Conservation (phyloP, 768 basidiomycete species). For the Tulasnella sp. region DNA sequence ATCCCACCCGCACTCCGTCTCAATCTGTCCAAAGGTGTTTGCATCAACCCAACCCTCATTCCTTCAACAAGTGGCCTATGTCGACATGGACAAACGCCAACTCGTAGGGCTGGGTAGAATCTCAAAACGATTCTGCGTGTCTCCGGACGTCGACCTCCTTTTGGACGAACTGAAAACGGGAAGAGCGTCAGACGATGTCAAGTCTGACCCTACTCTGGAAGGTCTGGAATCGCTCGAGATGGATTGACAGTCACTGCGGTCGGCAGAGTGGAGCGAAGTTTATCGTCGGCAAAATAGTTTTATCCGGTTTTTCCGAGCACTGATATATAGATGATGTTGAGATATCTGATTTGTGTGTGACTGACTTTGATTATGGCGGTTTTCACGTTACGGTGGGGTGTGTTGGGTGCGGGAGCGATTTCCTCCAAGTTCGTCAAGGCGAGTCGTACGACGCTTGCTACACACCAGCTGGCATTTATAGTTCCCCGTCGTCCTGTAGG, state of each 20-base stretch:
- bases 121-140: slow-evolving; percentile 69
- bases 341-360: no score
- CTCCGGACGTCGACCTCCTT: slow-evolving; percentile 70
- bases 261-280: no score
- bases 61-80: slow-evolving; percentile 70
- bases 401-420: slow-evolving; percentile 72
- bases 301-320: background rate
- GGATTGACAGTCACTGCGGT: no score
- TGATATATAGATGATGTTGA: background rate
- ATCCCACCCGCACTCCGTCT: slow-evolving; percentile 4
- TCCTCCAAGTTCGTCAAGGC: slow-evolving; percentile 58
- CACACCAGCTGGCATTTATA: background rate
- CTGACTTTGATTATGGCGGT: no score
- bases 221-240: no score
- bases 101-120: slow-evolving; percentile 74
- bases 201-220: slow-evolving; percentile 2
- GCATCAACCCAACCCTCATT: slow-evolving; percentile 78
- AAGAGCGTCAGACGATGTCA: background rate
- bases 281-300: background rate
- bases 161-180: slow-evolving; percentile 46
- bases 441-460: slow-evolving; percentile 11
- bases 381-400: slow-evolving; percentile 45
- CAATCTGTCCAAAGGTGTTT: slow-evolving; percentile 41
- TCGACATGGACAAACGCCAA: slow-evolving; percentile 47
- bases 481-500: slow-evolving; percentile 33